phyloP scores from a whole-genome alignment of 2,329 filamentous ascomycete species.

The Claviceps purpurea region DNA sequence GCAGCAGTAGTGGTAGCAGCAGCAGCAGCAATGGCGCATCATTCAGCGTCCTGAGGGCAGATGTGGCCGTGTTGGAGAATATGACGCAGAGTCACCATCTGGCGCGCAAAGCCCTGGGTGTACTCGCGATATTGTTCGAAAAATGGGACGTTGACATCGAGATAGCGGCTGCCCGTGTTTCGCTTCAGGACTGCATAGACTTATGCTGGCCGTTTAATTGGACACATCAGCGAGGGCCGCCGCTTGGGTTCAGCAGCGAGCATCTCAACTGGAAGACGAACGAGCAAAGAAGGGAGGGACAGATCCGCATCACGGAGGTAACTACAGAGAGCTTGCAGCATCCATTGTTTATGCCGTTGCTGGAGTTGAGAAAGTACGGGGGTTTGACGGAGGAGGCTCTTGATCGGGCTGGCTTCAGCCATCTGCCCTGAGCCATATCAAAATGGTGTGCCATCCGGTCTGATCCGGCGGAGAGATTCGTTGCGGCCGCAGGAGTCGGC shows the following conservation, averaged over 20 bases:
- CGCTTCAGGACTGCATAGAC: slow-evolving; percentile 18
- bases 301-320: not conserved
- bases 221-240: not conserved
- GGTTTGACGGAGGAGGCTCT: not conserved
- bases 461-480: too few relatives aligned
- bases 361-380: not conserved
- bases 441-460: too few relatives aligned
- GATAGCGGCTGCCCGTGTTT: slow-evolving; percentile 19
- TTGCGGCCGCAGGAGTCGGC: too few relatives aligned
- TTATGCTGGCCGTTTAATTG: not conserved
- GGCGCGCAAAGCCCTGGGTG: slow-evolving; percentile 43
- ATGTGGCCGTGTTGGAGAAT: slow-evolving; percentile 41
- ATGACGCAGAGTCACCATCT: slow-evolving; percentile 48
- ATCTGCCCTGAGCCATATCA: not conserved
- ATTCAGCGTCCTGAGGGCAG: slow-evolving; percentile 33
- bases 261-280: not conserved
- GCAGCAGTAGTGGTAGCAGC: too few relatives aligned
- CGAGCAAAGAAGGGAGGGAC: not conserved
- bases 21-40: not conserved
- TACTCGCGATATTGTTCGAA: slow-evolving; percentile 39
- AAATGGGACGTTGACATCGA: slow-evolving; percentile 44
- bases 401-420: not conserved
- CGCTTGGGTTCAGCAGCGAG: not conserved
- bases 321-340: not conserved
- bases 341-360: not conserved